Evolutionary conservation across 345 rosid species (phyloP).

Genomic region (Gossypium rotundifolium): DNA sequence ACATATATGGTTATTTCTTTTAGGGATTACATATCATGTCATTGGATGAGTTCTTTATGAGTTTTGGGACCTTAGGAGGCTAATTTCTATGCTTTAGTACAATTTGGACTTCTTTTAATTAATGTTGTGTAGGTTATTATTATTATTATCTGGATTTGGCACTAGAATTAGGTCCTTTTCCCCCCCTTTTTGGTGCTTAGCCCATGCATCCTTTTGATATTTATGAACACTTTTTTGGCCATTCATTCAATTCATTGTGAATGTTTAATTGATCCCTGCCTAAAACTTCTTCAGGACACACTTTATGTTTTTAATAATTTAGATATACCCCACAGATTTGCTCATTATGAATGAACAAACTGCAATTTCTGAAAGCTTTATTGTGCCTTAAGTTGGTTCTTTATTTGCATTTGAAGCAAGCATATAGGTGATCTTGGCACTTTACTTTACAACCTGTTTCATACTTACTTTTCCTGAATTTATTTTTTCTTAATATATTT

Average conservation of each 20-base stretch:
- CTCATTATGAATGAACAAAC: background rate
- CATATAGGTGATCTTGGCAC: background rate
- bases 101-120: background rate
- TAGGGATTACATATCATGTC: background rate
- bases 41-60: background rate
- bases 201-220: background rate
- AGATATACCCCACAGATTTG: background rate
- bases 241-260: background rate
- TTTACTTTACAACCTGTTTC: background rate
- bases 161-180: background rate
- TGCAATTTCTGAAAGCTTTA: background rate
- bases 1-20: background rate
- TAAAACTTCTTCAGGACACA: background rate
- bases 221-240: background rate
- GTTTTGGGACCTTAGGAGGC: background rate
- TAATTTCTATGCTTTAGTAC: background rate
- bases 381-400: background rate
- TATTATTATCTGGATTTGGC: conserved; percentile 5
- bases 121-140: background rate
- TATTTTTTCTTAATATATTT: background rate
- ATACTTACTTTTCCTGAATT: background rate
- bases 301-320: too few species aligned
- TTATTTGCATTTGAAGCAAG: background rate
- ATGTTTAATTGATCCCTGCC: background rate
- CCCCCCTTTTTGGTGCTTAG: background rate